Conservation (phyloP, 2,329 filamentous ascomycete species). For the Tetracladium maxilliforme region DNA sequence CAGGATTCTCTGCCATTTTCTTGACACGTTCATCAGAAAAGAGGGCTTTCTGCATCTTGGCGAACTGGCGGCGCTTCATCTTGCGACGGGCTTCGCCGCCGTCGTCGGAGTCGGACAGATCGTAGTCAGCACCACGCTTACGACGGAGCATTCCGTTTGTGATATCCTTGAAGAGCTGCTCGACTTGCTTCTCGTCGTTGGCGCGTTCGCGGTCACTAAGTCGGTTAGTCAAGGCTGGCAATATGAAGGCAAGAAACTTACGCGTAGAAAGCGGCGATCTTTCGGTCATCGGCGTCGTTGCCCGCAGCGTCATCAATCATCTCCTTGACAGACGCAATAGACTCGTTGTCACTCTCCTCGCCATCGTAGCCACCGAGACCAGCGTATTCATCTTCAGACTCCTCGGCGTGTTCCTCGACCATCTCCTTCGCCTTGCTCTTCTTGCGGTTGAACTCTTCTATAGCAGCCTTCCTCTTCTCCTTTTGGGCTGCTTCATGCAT, state of each 20-base stretch:
- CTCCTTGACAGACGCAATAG: conserved; percentile 56
- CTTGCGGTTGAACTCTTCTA: conserved; percentile 62
- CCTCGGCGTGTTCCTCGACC: conserved; percentile 86
- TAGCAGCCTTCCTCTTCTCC: conserved; percentile 33
- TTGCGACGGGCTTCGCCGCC: conserved; percentile 63
- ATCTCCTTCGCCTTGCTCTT: conserved; percentile 77
- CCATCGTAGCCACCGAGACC: conserved; percentile 83
- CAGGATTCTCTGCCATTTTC: conserved; percentile 78
- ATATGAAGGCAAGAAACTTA: conserved; percentile 33
- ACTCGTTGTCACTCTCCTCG: conserved; percentile 67
- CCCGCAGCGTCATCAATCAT: conserved; percentile 82
- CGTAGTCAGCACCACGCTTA: conserved; percentile 67
- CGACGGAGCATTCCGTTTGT: conserved; percentile 77
- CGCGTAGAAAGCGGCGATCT: conserved; percentile 79
- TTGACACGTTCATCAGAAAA: conserved; percentile 80
- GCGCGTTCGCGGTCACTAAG: conserved; percentile 62
- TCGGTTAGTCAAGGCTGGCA: conserved; percentile 2
- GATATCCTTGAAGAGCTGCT: conserved; percentile 86
- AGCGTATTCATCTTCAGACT: conserved; percentile 96
- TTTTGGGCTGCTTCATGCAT: conserved; percentile 52
- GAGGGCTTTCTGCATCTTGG: conserved; percentile 80
- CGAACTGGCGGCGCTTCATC: conserved; percentile 76
- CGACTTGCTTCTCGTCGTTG: conserved; percentile 73
- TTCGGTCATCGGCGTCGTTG: conserved; percentile 64
- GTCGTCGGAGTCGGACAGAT: conserved; percentile 84